These are phyloP conservation scores for Lathyrus aphaca DNA, from an alignment of 306 rosid species.

Conservation along the genomic window DNA sequence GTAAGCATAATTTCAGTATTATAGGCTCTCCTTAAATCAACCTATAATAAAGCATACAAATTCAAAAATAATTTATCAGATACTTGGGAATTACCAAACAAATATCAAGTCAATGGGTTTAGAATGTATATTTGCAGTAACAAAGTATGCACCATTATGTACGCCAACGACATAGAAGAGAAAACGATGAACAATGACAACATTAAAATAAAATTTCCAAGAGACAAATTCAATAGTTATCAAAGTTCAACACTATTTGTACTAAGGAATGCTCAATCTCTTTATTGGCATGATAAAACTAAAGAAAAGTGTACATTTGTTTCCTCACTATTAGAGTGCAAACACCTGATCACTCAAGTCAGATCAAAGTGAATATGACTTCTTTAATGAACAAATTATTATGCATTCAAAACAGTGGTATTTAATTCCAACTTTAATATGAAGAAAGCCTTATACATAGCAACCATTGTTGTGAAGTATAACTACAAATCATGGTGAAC, in stretches of 20 bases:
- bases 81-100: conserved; percentile 30
- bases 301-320: conserved; percentile 16
- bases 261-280: conserved; percentile 21
- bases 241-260: background rate
- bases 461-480: conserved; percentile 22
- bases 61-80: conserved; percentile 26
- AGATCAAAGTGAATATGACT: conserved; percentile 28
- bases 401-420: conserved; percentile 30
- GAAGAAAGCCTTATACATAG: conserved; percentile 10
- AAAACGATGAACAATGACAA: conserved; percentile 3
- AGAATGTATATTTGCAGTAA: conserved; percentile 20
- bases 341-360: conserved; percentile 21
- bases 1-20: conserved; percentile 98
- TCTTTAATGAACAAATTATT: conserved; percentile 27
- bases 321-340: conserved; percentile 22
- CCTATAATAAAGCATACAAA: conserved; percentile 47
- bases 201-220: conserved; percentile 17
- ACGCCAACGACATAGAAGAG: conserved; percentile 14
- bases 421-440: conserved; percentile 23
- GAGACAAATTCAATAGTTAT: conserved; percentile 11
- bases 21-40: conserved; percentile 89
- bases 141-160: conserved; percentile 22
- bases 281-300: conserved; percentile 21
- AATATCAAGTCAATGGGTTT: conserved; percentile 24
- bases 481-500: conserved; percentile 24